Percentiles rank a stretch among this genome's conserved stretches.
Conservation (phyloP, 2,329 filamentous ascomycete species). For the Ilyonectria robusta region DNA sequence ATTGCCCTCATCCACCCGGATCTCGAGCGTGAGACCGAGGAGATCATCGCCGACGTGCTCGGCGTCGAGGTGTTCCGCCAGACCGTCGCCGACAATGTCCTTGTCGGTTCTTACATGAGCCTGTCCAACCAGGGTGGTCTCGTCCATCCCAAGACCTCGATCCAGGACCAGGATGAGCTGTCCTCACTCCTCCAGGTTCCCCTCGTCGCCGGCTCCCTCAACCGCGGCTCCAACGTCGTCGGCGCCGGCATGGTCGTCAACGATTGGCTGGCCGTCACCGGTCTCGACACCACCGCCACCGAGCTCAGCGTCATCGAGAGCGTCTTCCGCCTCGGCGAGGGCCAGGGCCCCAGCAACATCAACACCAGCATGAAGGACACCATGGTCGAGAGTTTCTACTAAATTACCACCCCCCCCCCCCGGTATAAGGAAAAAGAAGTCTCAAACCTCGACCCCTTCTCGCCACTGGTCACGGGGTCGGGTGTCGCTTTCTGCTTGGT, state of each 20-base stretch:
- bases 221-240: conserved; percentile 94
- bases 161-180: conserved; percentile 98
- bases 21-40: conserved; percentile 96
- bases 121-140: conserved; percentile 96
- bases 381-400: conserved; percentile 99
- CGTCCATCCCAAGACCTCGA: conserved; percentile 96
- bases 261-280: conserved; percentile 96
- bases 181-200: conserved; percentile 94
- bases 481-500: conserved; percentile 17
- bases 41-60: conserved; percentile 96
- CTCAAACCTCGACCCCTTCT: background rate
- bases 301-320: conserved; percentile 97
- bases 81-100: conserved; percentile 96
- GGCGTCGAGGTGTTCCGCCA: conserved; percentile 93
- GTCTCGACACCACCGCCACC: conserved; percentile 95
- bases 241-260: conserved; percentile 76
- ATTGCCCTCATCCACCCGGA: conserved; percentile 97
- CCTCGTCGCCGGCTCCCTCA: conserved; percentile 93
- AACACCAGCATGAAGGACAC: conserved; percentile 93
- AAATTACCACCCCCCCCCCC: conserved; percentile 48
- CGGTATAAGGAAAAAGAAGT: conserved; percentile 2
- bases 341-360: conserved; percentile 82
- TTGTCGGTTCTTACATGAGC: conserved; percentile 97
- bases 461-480: background rate
- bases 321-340: conserved; percentile 95